These are phyloP conservation scores for Talaromyces ruber DNA, from an alignment of 495 filamentous ascomycete genomes.

Conservation along the genomic window DNA sequence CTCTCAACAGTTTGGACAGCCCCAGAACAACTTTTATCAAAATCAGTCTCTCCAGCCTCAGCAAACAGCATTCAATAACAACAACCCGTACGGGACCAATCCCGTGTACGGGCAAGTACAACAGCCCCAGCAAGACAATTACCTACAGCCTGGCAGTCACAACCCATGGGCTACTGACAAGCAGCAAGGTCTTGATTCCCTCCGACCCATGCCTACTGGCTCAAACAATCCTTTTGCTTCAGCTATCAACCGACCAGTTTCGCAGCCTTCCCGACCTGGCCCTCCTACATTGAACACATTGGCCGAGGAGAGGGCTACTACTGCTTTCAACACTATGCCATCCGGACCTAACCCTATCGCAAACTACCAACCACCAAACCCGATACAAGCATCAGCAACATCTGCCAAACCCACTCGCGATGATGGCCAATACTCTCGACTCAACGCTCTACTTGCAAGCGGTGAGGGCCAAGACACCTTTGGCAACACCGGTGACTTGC, in stretches of 20 bases:
- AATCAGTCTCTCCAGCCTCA: conserved; percentile 56
- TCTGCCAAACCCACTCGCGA: conserved; percentile 26
- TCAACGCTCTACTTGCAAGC: conserved; percentile 79
- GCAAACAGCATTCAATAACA: conserved; percentile 58
- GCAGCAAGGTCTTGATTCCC: conserved; percentile 29
- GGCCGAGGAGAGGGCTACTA: conserved; percentile 60
- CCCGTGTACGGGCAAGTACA: conserved; percentile 36
- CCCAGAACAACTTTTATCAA: conserved; percentile 42
- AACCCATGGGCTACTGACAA: conserved; percentile 59
- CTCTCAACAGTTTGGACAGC: conserved; percentile 39
- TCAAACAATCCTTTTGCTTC: conserved; percentile 97
- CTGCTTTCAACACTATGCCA: conserved; percentile 32
- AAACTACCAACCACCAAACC: conserved; percentile 40
- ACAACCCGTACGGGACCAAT: conserved; percentile 60
- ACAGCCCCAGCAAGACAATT: conserved; percentile 47
- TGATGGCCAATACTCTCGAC: conserved; percentile 72
- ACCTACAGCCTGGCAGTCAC: conserved; percentile 65
- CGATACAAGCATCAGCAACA: conserved; percentile 30
- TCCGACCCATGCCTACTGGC: conserved; percentile 60
- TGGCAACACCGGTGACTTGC: conserved; percentile 87
- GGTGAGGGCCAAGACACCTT: conserved; percentile 96
- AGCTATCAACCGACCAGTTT: conserved; percentile 49
- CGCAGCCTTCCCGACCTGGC: conserved; percentile 42
- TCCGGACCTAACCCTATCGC: conserved; percentile 41
- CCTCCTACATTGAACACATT: conserved; percentile 60